Percentiles rank a stretch among this genome's conserved stretches.
Evolutionary conservation across 768 basidiomycete genomes (phyloP).

Genomic region (Trametes villosa): DNA sequence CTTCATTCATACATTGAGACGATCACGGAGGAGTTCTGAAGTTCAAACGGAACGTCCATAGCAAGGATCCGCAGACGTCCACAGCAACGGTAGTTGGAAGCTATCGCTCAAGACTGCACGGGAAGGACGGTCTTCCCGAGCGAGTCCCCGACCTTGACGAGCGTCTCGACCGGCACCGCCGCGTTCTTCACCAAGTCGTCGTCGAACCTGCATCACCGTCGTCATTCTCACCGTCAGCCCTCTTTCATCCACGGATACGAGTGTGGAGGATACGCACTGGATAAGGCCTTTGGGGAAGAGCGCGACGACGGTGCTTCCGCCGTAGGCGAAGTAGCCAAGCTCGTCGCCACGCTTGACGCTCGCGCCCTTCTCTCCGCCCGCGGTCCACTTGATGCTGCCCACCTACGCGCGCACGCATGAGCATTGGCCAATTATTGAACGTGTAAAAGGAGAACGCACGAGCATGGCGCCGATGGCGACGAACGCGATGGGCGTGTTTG

Average conservation of each 20-base stretch:
- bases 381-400: slow-evolving; percentile 72
- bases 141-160: slow-evolving; percentile 54
- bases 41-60: too few species aligned
- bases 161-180: slow-evolving; percentile 58
- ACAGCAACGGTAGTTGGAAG: too few species aligned
- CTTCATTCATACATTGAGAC: too few species aligned
- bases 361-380: slow-evolving; percentile 50
- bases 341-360: slow-evolving; percentile 67
- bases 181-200: slow-evolving; percentile 64
- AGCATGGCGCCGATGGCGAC: slow-evolving; percentile 83
- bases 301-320: slow-evolving; percentile 72
- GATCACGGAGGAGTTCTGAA: too few species aligned
- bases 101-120: too few species aligned
- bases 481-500: slow-evolving; percentile 59
- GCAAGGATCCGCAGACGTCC: too few species aligned
- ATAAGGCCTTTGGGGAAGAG: slow-evolving; percentile 60
- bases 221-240: not conserved
- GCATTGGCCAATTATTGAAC: not conserved
- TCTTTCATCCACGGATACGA: not conserved
- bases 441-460: slow-evolving; percentile 33
- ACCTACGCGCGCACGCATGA: slow-evolving; percentile 34
- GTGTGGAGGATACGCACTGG: slow-evolving; percentile 40
- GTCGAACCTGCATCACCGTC: slow-evolving; percentile 49
- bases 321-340: slow-evolving; percentile 72
- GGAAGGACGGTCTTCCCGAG: slow-evolving; percentile 5